A percentile compares a stretch with the other conserved stretches of the same genome.
phyloP scores from a whole-genome alignment of 306 rosid species.

The Pachyrhizus erosus region DNA sequence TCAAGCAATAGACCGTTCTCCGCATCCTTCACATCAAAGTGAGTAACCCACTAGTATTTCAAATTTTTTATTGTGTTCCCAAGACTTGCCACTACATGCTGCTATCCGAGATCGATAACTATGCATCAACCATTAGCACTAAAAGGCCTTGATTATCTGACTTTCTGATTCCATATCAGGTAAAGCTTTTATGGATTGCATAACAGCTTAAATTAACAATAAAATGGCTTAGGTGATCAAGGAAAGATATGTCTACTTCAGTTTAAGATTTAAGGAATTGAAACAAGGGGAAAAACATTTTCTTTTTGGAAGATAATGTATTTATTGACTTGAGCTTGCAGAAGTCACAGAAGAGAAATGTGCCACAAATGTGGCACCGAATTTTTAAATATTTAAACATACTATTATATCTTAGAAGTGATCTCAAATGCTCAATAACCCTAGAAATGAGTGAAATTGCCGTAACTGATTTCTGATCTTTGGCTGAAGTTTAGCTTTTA shows the following conservation, averaged over 20 bases:
- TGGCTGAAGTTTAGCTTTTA: not conserved
- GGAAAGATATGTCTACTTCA: not conserved
- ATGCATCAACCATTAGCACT: not conserved
- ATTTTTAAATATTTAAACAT: not conserved
- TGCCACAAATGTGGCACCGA: not conserved
- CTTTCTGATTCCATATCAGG: not conserved
- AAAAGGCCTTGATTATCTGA: not conserved
- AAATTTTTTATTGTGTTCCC: not conserved
- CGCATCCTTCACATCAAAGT: conserved; percentile 96
- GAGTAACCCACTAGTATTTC: conserved; percentile 43
- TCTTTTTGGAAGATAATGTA: not conserved
- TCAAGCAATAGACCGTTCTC: conserved; percentile 97
- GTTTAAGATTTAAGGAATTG: not conserved
- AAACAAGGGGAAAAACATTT: not conserved
- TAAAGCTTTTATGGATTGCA: not conserved
- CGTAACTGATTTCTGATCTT: not conserved
- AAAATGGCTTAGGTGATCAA: not conserved
- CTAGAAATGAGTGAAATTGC: not conserved
- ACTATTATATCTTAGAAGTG: not conserved
- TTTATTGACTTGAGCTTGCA: not conserved
- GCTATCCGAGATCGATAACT: not conserved
- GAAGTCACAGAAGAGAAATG: too few species aligned
- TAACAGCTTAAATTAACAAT: not conserved
- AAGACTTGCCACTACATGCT: not conserved
- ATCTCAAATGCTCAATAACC: not conserved